A percentile compares a stretch with the other conserved stretches of the same genome.
These are phyloP conservation scores for Chlorociboria aeruginascens DNA, from an alignment of 495 filamentous ascomycete species.

Conservation along the genomic window DNA sequence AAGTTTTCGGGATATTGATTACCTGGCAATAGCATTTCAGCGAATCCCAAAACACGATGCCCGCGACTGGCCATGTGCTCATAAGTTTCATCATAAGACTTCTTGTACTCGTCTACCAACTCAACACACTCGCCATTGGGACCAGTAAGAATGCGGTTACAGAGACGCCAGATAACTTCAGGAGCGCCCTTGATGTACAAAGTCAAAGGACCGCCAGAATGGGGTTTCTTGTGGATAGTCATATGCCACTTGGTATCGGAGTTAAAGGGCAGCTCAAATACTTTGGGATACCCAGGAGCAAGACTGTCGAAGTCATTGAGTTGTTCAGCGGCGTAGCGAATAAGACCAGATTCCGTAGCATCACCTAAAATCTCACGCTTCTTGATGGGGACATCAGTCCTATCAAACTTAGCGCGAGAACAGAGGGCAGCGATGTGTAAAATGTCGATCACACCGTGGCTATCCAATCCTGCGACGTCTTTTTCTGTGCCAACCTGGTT, in stretches of 20 bases:
- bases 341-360: constrained; percentile 23
- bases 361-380: constrained; percentile 23
- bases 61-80: constrained; percentile 29
- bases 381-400: constrained; percentile 16
- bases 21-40: constrained; percentile 28
- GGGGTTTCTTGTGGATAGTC: constrained; percentile 17
- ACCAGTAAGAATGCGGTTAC: constrained; percentile 10
- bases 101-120: constrained; percentile 4
- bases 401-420: constrained; percentile 24
- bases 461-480: constrained; percentile 18
- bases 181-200: constrained; percentile 40
- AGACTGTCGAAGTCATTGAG: constrained; percentile 7
- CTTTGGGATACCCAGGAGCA: constrained; percentile 3
- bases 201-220: constrained; percentile 9
- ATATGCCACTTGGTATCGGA: constrained; percentile 27
- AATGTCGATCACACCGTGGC: constrained; percentile 20
- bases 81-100: constrained; percentile 32
- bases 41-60: constrained; percentile 41
- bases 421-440: constrained; percentile 21
- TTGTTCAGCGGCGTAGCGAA: constrained; percentile 21
- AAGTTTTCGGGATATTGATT: constrained; percentile 30
- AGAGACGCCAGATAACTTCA: constrained; percentile 28
- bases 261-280: constrained; percentile 26
- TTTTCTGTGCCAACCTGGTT: constrained; percentile 8
- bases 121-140: constrained; percentile 4